Evolutionary conservation across 2,329 filamentous ascomycete genomes (phyloP).

Genomic region (Apiospora rasikravindrae): DNA sequence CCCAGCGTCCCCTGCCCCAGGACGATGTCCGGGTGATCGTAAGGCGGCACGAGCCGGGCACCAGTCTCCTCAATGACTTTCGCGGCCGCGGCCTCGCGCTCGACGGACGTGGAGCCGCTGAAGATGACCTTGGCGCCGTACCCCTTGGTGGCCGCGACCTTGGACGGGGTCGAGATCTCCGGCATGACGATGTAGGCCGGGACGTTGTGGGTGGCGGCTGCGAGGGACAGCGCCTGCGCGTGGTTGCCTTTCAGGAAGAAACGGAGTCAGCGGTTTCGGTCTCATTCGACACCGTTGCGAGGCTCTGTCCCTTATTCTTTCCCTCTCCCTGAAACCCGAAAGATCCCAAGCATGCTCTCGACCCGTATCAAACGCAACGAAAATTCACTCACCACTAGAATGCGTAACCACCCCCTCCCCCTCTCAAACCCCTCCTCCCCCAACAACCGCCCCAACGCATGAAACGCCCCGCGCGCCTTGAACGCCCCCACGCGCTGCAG

Average conservation of each 20-base stretch:
- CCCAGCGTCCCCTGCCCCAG: slow-evolving; percentile 91
- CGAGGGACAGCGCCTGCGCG: slow-evolving; percentile 88
- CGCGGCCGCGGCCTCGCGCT: slow-evolving; percentile 80
- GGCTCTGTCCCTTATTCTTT: no score
- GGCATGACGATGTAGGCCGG: slow-evolving; percentile 94
- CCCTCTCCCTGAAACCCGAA: background rate
- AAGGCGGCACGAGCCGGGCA: slow-evolving; percentile 83
- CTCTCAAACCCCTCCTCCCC: slow-evolving; percentile 63
- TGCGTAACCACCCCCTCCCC: slow-evolving; percentile 81
- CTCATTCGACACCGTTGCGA: no score
- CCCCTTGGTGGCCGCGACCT: slow-evolving; percentile 80
- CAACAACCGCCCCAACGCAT: slow-evolving; percentile 76
- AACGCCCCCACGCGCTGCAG: slow-evolving; percentile 90
- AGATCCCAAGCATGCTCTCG: no score
- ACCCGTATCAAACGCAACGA: no score
- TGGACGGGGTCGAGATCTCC: slow-evolving; percentile 79
- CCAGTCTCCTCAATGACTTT: slow-evolving; percentile 73
- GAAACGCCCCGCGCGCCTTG: slow-evolving; percentile 89
- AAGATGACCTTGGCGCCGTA: slow-evolving; percentile 83
- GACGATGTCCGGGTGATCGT: slow-evolving; percentile 91
- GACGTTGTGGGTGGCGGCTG: slow-evolving; percentile 74
- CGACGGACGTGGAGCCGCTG: slow-evolving; percentile 77
- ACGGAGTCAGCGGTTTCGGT: slow-evolving; percentile 22
- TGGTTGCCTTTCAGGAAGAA: slow-evolving; percentile 82
- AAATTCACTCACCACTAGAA: slow-evolving; percentile 70